Evolutionary conservation across 148 eudicot genomes (phyloP), one percentile per base, ranked within the genome.

Genomic region (Camellia japonica): DNA sequence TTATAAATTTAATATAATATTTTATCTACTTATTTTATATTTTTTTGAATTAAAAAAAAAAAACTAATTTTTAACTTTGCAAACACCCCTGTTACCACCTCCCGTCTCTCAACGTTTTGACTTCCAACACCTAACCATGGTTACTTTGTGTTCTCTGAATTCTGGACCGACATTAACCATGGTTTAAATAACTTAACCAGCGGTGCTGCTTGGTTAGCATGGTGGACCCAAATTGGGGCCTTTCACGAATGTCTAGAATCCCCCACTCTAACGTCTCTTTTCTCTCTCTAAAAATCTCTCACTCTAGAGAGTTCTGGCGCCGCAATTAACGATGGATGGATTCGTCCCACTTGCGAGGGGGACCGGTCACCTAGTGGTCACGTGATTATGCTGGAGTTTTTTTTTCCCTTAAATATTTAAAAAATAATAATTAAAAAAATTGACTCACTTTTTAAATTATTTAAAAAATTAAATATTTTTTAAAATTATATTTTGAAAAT

Each of bases 101-200:
- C 75, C 61, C 42, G 20, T 52, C 5, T 20, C 75, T 71, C 74
- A 51, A 55, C 0, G 46, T 60, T 44, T 75, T 75, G 78, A 60
- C 78, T 60, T 60, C 41, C 18, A 41, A 18, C 0, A 10, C 15
- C 15, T 14, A 75, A 60, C 68, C 78, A 16, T 18, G 78, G 55
- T 15, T 18, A 49, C 3, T 7, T 3, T 41, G 15, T 6, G 59
- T 19, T 9, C 3, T 16, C 58, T 9, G 18, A 13, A 20, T 15
- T 3, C 47, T 2, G 5, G 3, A 56, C 63, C 75, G 76, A 73
- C 76, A 55, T 41, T 49, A 55, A 73, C 76, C 62, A 73, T 56
- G 76, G 77, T 74, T 74, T 13, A 44, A 49, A 4, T 5, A 49
- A 49, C 41, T 20, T 46, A n/a, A 75, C 78, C 78, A 1, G 7